Conservation (phyloP, 1,139 yeast species). For the Debaryomyces sp. region DNA sequence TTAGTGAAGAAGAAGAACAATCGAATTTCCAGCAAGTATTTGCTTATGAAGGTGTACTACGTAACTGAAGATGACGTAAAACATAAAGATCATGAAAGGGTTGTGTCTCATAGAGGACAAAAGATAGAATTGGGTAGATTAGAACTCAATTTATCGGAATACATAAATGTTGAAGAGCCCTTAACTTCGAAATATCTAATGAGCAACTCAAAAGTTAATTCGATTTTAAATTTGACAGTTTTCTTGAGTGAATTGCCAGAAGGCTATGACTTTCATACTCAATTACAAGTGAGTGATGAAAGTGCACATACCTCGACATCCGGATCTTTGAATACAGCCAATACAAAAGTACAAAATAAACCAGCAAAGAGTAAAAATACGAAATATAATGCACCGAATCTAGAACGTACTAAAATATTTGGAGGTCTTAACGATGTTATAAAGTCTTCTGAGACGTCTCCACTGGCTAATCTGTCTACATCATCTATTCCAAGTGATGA, state of each 20-base stretch:
- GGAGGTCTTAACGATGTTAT: conserved; percentile 45
- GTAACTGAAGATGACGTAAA: conserved; percentile 46
- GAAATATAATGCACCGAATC: conserved; percentile 38
- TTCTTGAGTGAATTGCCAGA: conserved; percentile 45
- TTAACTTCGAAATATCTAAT: conserved; percentile 65
- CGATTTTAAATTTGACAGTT: conserved; percentile 59
- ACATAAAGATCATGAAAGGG: conserved; percentile 18
- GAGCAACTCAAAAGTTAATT: conserved; percentile 79
- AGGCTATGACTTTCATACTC: conserved; percentile 46
- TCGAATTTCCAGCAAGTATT: conserved; percentile 41
- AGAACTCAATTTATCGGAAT: conserved; percentile 72
- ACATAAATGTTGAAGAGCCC: conserved; percentile 57
- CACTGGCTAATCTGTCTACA: conserved; percentile 6
- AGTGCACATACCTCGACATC: conserved; percentile 6
- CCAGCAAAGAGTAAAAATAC: conserved; percentile 7
- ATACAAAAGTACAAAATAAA: background rate
- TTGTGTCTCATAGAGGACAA: conserved; percentile 14
- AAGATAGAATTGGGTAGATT: conserved; percentile 62
- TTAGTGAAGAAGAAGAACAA: conserved; percentile 38
- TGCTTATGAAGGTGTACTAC: conserved; percentile 36
- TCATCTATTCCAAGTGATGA: conserved; percentile 6
- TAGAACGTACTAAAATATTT: conserved; percentile 41
- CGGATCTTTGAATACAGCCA: background rate
- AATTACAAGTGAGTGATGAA: conserved; percentile 37
- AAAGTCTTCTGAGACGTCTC: conserved; percentile 4